Percentiles rank a stretch among this genome's conserved stretches.
Evolutionary conservation across 192 early-diverging fungal genomes (phyloP).

Genomic region (Gryganskiella cystojenkinii): DNA sequence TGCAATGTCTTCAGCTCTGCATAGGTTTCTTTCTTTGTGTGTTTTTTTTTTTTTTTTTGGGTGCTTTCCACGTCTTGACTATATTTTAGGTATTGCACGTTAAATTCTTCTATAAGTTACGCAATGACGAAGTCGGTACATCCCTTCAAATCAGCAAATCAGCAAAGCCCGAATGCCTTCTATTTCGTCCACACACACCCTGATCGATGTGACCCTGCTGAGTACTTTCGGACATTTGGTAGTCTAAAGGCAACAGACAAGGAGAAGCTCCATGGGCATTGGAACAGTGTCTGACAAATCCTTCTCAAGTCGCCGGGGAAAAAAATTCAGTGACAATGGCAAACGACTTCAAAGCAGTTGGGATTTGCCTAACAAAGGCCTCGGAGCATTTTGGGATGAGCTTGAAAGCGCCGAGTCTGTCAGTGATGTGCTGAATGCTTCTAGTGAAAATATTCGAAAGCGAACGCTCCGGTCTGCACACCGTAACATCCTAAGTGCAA

Average conservation of each 20-base stretch:
- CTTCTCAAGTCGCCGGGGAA: neutral
- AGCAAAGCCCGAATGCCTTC: too few species aligned
- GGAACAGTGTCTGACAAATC: neutral
- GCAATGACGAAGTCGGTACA: too few species aligned
- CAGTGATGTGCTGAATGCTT: neutral
- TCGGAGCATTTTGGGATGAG: neutral
- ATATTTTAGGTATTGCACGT: too few species aligned
- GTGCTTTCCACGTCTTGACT: too few species aligned
- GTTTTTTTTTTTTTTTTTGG: too few species aligned
- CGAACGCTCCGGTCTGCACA: neutral
- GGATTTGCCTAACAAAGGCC: neutral
- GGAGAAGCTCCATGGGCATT: neutral
- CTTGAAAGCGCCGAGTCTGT: neutral
- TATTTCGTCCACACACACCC: too few species aligned
- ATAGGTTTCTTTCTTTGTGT: too few species aligned
- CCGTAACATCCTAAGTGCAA: neutral
- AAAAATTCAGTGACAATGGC: neutral
- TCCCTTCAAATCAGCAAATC: too few species aligned
- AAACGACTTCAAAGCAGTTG: neutral
- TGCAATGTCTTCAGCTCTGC: too few species aligned
- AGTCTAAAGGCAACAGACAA: neutral
- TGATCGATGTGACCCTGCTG: neutral
- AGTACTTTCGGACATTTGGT: slow-evolving; percentile 1
- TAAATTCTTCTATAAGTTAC: too few species aligned
- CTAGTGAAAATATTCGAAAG: neutral